Conservation (phyloP, 2,329 filamentous ascomycete species). For the Fusarium fujikuroi region DNA sequence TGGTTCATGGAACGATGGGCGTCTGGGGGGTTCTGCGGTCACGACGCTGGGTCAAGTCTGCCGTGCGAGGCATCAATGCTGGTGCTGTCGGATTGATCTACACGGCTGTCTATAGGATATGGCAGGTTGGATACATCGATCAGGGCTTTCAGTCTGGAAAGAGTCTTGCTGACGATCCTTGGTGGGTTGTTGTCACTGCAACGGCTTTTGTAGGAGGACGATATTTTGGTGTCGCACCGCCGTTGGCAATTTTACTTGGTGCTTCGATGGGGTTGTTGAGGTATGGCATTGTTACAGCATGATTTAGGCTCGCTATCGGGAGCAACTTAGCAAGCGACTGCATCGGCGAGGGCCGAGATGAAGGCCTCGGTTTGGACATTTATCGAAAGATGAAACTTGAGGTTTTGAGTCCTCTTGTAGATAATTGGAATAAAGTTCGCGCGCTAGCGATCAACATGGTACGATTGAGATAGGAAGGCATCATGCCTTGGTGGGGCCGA, state of each 20-base stretch:
- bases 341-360: background rate
- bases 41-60: slow-evolving; percentile 58
- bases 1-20: slow-evolving; percentile 63
- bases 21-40: slow-evolving; percentile 64
- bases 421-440: background rate
- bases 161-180: slow-evolving; percentile 67
- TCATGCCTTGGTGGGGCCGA: background rate
- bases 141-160: slow-evolving; percentile 58
- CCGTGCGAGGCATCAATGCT: slow-evolving; percentile 67
- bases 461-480: background rate
- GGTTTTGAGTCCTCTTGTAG: background rate
- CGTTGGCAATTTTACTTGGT: slow-evolving; percentile 1
- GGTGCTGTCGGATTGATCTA: slow-evolving; percentile 70
- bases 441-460: background rate
- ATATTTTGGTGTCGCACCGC: background rate
- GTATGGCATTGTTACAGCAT: background rate
- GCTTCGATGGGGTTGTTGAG: slow-evolving; percentile 11
- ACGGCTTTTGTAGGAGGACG: slow-evolving; percentile 32
- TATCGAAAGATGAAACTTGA: background rate
- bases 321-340: accelerated
- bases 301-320: accelerated
- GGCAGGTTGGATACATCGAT: slow-evolving; percentile 70
- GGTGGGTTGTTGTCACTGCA: slow-evolving; percentile 71
- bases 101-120: slow-evolving; percentile 71
- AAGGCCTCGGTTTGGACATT: accelerated